phyloP scores from a whole-genome alignment of 176 grass and related monocot genomes.

The Lolium multiflorum region DNA sequence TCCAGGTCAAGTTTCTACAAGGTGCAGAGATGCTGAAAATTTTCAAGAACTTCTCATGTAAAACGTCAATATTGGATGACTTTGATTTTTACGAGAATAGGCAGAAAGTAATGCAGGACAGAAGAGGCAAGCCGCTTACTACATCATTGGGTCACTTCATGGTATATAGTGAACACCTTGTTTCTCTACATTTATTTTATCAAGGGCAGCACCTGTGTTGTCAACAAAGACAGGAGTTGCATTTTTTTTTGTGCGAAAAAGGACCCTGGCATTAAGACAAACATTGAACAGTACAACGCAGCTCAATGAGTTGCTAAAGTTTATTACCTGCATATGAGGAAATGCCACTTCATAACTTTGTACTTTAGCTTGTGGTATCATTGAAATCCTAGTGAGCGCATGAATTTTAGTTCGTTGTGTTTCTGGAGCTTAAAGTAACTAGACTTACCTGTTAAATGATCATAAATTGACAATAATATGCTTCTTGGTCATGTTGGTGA shows the following conservation, averaged over 20 bases:
- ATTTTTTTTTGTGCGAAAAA: too few relatives aligned
- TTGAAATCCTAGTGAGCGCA: constrained; percentile 1
- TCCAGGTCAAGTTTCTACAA: constrained; percentile 82
- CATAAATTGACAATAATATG: constrained; percentile 8
- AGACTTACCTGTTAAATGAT: constrained; percentile 30
- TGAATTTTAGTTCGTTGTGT: constrained; percentile 23
- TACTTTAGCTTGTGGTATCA: background rate
- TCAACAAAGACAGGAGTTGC: background rate
- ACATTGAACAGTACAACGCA: too few relatives aligned
- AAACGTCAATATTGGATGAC: constrained; percentile 94
- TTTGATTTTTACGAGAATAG: constrained; percentile 91
- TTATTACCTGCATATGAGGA: background rate
- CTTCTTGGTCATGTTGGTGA: constrained; percentile 26
- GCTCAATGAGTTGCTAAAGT: background rate
- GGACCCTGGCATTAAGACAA: too few relatives aligned
- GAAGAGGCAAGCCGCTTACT: constrained; percentile 58
- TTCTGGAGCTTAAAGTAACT: constrained; percentile 16
- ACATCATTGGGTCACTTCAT: constrained; percentile 42
- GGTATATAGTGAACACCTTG: constrained; percentile 46
- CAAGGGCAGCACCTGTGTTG: background rate
- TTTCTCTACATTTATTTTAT: constrained; percentile 5
- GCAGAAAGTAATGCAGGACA: constrained; percentile 90
- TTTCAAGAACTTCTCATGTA: constrained; percentile 81
- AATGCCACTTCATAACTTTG: constrained; percentile 15
- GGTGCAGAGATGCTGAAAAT: constrained; percentile 81